Percentiles rank a stretch among this genome's conserved stretches.
Evolutionary conservation across 75 land plant genomes (phyloP).

Genomic region (Ceratopteris richardii): DNA sequence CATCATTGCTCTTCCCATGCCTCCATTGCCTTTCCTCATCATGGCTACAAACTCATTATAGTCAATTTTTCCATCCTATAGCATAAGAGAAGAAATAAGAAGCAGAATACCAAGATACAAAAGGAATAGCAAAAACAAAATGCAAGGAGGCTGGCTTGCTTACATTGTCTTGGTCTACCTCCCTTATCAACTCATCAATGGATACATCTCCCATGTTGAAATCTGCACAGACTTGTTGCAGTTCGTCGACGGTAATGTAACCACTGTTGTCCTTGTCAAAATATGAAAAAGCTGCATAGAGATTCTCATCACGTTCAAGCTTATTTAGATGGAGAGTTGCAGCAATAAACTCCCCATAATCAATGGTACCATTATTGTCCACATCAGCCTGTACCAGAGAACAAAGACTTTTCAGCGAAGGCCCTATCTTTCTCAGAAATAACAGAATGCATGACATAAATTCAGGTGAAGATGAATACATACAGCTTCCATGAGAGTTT

Average conservation of each 20-base stretch:
- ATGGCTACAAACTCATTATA: slow-evolving; percentile 77
- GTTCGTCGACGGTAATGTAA: slow-evolving; percentile 68
- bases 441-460: not conserved
- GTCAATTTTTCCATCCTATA: slow-evolving; percentile 89
- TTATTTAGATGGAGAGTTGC: slow-evolving; percentile 75
- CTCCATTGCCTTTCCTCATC: slow-evolving; percentile 65
- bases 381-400: slow-evolving; percentile 57
- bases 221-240: slow-evolving; percentile 67
- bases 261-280: slow-evolving; percentile 90
- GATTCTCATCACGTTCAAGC: slow-evolving; percentile 57
- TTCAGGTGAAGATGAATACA: not conserved
- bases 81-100: not conserved
- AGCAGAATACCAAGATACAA: not conserved
- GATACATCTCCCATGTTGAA: slow-evolving; percentile 43
- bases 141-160: not conserved
- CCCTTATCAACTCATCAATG: slow-evolving; percentile 61
- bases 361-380: slow-evolving; percentile 77
- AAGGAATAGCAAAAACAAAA: not conserved
- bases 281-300: slow-evolving; percentile 63
- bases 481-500: slow-evolving; percentile 45
- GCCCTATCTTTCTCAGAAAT: not conserved
- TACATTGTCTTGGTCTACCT: slow-evolving; percentile 73
- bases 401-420: not conserved
- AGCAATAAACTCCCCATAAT: slow-evolving; percentile 75
- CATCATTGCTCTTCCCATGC: slow-evolving; percentile 65